These are phyloP conservation scores for Phialemoniopsis sp. DNA, from an alignment of 2,329 filamentous ascomycete species.

Conservation along the genomic window DNA sequence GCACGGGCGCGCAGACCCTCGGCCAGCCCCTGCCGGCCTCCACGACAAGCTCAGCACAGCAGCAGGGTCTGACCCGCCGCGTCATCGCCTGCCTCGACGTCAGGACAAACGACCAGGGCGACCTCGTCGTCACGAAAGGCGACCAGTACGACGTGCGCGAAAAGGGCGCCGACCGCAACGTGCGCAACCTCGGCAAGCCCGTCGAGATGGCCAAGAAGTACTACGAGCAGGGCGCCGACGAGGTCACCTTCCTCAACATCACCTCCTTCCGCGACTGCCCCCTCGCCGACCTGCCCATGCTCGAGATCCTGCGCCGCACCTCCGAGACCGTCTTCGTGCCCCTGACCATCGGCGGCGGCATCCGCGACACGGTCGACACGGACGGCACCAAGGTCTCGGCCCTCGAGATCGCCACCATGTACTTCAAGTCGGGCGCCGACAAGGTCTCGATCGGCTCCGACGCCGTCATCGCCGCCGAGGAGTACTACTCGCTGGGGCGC, in stretches of 20 bases:
- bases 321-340: slow-evolving; percentile 94
- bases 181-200: slow-evolving; percentile 93
- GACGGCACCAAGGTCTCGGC: slow-evolving; percentile 85
- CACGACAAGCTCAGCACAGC: slow-evolving; percentile 5
- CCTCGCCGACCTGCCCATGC: slow-evolving; percentile 88
- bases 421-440: slow-evolving; percentile 95
- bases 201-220: slow-evolving; percentile 92
- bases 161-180: slow-evolving; percentile 62
- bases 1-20: slow-evolving; percentile 53
- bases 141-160: slow-evolving; percentile 98
- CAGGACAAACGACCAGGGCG: slow-evolving; percentile 86
- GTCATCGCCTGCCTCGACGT: slow-evolving; percentile 97
- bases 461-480: slow-evolving; percentile 87
- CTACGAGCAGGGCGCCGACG: slow-evolving; percentile 95
- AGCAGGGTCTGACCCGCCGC: slow-evolving; percentile 78
- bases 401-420: slow-evolving; percentile 89
- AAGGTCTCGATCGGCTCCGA: slow-evolving; percentile 97
- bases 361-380: slow-evolving; percentile 85
- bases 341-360: slow-evolving; percentile 91
- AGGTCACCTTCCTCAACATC: slow-evolving; percentile 97
- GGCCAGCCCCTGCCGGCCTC: slow-evolving; percentile 18
- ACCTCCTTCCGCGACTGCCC: slow-evolving; percentile 96
- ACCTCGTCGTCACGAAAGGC: slow-evolving; percentile 95
- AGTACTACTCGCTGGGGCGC: slow-evolving; percentile 71
- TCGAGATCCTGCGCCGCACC: slow-evolving; percentile 83